Conservation (phyloP, 2,329 filamentous ascomycete genomes). For the Achaetomium macrosporum region DNA sequence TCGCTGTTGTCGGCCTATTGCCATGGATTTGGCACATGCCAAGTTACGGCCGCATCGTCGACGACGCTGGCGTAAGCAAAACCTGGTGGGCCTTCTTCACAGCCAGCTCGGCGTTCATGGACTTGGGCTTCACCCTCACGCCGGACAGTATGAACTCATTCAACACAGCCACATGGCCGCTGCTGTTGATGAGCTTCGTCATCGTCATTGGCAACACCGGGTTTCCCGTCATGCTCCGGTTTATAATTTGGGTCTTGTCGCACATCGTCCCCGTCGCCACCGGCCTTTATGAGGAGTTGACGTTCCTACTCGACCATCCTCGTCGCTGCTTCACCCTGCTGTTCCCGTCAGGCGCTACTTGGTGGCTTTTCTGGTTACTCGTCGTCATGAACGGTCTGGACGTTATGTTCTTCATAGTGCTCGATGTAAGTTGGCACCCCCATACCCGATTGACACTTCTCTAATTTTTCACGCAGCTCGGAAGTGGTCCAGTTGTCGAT, state of each 20-base stretch:
- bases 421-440: slow-evolving; percentile 60
- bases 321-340: slow-evolving; percentile 92
- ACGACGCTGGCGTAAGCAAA: slow-evolving; percentile 53
- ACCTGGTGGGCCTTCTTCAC: slow-evolving; percentile 95
- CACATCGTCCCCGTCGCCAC: slow-evolving; percentile 58
- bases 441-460: not conserved
- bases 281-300: slow-evolving; percentile 80
- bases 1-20: slow-evolving; percentile 66
- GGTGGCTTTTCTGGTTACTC: slow-evolving; percentile 91
- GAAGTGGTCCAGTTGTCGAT: slow-evolving; percentile 60
- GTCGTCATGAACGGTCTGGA: slow-evolving; percentile 78
- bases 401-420: slow-evolving; percentile 82
- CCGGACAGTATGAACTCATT: slow-evolving; percentile 94
- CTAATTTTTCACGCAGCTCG: slow-evolving; percentile 48
- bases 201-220: slow-evolving; percentile 94
- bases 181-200: slow-evolving; percentile 75
- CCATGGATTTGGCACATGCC: slow-evolving; percentile 69
- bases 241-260: slow-evolving; percentile 80
- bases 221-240: slow-evolving; percentile 89
- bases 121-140: slow-evolving; percentile 88
- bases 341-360: slow-evolving; percentile 84
- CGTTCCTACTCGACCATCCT: slow-evolving; percentile 88
- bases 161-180: slow-evolving; percentile 64
- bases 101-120: slow-evolving; percentile 81
- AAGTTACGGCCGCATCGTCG: slow-evolving; percentile 61